These are phyloP conservation scores for Plasmodium vinckei DNA, from an alignment of 169 alveolate species.

Conservation along the genomic window DNA sequence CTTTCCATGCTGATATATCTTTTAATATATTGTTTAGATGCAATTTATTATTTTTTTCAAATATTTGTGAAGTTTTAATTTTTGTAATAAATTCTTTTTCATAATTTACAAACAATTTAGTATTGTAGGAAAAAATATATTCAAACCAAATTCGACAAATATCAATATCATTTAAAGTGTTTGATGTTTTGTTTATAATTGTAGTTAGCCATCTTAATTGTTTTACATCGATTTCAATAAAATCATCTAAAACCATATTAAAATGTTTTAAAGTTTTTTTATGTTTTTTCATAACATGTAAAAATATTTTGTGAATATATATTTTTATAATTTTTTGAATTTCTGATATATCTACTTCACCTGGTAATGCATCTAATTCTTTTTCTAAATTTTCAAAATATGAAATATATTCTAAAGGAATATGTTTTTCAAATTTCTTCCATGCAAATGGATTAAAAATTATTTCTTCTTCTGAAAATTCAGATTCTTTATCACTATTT, in stretches of 20 bases:
- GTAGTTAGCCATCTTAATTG: slow-evolving; percentile 74
- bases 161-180: slow-evolving; percentile 47
- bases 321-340: slow-evolving; percentile 50
- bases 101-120: slow-evolving; percentile 29
- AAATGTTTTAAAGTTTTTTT: slow-evolving; percentile 31
- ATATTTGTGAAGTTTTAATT: slow-evolving; percentile 41
- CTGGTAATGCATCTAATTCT: slow-evolving; percentile 54
- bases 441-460: slow-evolving; percentile 71
- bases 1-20: slow-evolving; percentile 38
- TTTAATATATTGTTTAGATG: slow-evolving; percentile 42
- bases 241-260: slow-evolving; percentile 39
- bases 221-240: slow-evolving; percentile 49
- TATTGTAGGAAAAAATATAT: slow-evolving; percentile 30
- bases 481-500: slow-evolving; percentile 16
- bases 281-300: slow-evolving; percentile 29
- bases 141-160: slow-evolving; percentile 75
- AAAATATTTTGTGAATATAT: slow-evolving; percentile 37
- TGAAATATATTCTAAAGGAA: slow-evolving; percentile 33
- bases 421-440: slow-evolving; percentile 72
- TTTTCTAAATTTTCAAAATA: slow-evolving; percentile 59
- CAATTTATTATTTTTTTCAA: slow-evolving; percentile 52
- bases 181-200: slow-evolving; percentile 55
- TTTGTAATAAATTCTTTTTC: slow-evolving; percentile 64
- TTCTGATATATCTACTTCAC: slow-evolving; percentile 59
- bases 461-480: slow-evolving; percentile 40